These are phyloP conservation scores for Arthrobotrys pseudoclavata DNA, from an alignment of 2,329 filamentous ascomycete genomes.

Conservation along the genomic window DNA sequence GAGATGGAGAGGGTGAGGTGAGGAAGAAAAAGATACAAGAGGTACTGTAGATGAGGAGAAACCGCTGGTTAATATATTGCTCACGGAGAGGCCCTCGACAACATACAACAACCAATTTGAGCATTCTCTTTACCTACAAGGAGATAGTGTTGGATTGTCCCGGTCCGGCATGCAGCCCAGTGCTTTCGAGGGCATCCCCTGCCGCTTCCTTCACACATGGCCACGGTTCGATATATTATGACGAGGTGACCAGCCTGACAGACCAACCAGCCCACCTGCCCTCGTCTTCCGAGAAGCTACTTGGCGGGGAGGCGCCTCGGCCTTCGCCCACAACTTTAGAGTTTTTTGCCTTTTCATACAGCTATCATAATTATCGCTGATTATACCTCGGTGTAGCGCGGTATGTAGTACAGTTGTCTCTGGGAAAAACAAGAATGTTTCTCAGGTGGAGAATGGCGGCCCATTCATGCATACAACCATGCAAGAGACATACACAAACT, in stretches of 20 bases:
- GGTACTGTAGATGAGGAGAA: conserved; percentile 41
- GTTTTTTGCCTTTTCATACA: conserved; percentile 28
- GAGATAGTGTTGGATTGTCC: conserved; percentile 41
- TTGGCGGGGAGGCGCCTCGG: conserved; percentile 37
- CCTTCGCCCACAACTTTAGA: conserved; percentile 26
- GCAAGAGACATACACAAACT: conserved; percentile 33
- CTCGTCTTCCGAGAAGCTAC: conserved; percentile 36
- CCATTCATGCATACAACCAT: conserved; percentile 44
- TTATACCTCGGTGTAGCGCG: conserved; percentile 40
- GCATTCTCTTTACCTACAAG: conserved; percentile 11
- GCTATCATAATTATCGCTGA: conserved; percentile 23
- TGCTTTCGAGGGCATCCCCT: conserved; percentile 32
- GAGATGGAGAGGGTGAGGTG: conserved; percentile 22
- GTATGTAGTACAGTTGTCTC: conserved; percentile 37
- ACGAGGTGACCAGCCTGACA: conserved; percentile 21
- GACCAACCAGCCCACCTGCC: conserved; percentile 26
- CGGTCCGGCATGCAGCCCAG: conserved; percentile 44
- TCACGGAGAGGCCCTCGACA: conserved; percentile 37
- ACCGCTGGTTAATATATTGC: conserved; percentile 52
- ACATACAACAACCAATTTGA: conserved; percentile 16
- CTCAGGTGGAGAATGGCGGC: conserved; percentile 32
- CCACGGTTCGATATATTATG: conserved; percentile 27
- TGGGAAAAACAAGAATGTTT: conserved; percentile 24
- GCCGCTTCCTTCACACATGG: conserved; percentile 31
- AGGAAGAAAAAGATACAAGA: conserved; percentile 44